A percentile compares a stretch with the other conserved stretches of the same genome.
These are phyloP conservation scores for Geranium rotundifolium DNA, from an alignment of 345 rosid species.

Conservation along the genomic window DNA sequence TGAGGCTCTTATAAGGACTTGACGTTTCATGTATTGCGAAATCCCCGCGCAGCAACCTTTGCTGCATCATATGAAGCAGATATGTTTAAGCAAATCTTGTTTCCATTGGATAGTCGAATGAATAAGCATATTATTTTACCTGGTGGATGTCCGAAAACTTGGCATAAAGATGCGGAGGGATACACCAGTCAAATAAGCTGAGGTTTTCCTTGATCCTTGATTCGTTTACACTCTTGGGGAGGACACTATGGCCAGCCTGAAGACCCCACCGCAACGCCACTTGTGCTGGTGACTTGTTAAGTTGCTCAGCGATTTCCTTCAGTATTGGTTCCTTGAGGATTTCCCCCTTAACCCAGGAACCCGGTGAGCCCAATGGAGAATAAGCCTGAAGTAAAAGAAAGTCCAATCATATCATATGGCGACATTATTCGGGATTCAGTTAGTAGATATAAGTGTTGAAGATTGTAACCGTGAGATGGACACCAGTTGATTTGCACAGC, in stretches of 20 bases:
- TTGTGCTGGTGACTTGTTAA: conserved; percentile 45
- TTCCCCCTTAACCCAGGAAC: conserved; percentile 49
- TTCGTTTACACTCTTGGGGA: conserved; percentile 46
- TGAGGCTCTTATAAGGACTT: conserved; percentile 41
- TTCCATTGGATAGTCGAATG: background rate
- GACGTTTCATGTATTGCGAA: conserved; percentile 31
- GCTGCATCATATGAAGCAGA: conserved; percentile 18
- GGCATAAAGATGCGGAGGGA: conserved; percentile 32
- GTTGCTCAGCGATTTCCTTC: conserved; percentile 30
- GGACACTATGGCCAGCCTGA: conserved; percentile 43
- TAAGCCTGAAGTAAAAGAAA: conserved; percentile 26
- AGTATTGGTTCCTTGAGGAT: conserved; percentile 34
- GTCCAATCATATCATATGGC: background rate
- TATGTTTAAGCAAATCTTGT: background rate
- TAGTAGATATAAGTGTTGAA: background rate
- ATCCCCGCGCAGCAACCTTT: conserved; percentile 46
- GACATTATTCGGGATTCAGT: background rate
- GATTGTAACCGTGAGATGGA: conserved; percentile 31
- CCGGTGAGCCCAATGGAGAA: conserved; percentile 52
- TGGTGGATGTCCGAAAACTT: conserved; percentile 34
- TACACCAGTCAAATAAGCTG: conserved; percentile 40
- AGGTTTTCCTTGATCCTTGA: conserved; percentile 38
- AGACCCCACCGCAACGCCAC: conserved; percentile 52
- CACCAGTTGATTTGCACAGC: conserved; percentile 41
- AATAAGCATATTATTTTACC: conserved; percentile 20